A percentile compares a stretch with the other conserved stretches of the same genome.
These are phyloP conservation scores for Solanum corneliomulleri DNA, from an alignment of 257 asterid genomes.

Conservation along the genomic window DNA sequence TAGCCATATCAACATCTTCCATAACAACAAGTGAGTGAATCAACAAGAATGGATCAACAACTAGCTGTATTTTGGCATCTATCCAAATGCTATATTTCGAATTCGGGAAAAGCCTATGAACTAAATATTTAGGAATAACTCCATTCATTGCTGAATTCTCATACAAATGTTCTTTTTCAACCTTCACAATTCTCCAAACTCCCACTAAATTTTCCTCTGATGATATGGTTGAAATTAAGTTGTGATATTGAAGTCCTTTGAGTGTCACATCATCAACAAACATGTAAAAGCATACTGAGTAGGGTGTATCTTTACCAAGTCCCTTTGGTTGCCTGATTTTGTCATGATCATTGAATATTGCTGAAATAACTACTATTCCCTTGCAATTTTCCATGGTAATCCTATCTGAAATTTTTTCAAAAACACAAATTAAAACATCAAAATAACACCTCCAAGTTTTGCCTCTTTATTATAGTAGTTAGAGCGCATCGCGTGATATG, in stretches of 20 bases:
- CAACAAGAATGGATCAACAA: conserved; percentile 69
- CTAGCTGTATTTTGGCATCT: conserved; percentile 84
- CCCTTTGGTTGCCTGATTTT: conserved; percentile 93
- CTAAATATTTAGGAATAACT: conserved; percentile 49
- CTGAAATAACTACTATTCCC: conserved; percentile 74
- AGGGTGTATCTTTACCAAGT: conserved; percentile 52
- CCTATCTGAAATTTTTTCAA: conserved; percentile 29
- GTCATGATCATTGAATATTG: conserved; percentile 79
- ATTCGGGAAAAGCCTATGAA: conserved; percentile 80
- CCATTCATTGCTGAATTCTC: conserved; percentile 85
- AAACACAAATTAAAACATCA: neutral
- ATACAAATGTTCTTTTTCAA: conserved; percentile 27
- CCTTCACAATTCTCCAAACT: conserved; percentile 71
- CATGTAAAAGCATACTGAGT: conserved; percentile 66
- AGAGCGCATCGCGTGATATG: neutral
- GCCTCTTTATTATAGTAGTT: neutral
- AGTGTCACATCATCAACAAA: conserved; percentile 73
- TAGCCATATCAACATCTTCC: conserved; percentile 71
- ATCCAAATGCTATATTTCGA: conserved; percentile 77
- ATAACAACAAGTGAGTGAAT: conserved; percentile 54
- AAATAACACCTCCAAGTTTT: neutral
- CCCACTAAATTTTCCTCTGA: conserved; percentile 43
- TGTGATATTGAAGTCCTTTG: conserved; percentile 33
- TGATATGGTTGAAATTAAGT: conserved; percentile 21
- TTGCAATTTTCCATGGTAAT: conserved; percentile 52